Percentiles rank a stretch among this genome's conserved stretches.
phyloP scores from a whole-genome alignment of 192 early-diverging fungal species.

The Paraglomus brasilianum region DNA sequence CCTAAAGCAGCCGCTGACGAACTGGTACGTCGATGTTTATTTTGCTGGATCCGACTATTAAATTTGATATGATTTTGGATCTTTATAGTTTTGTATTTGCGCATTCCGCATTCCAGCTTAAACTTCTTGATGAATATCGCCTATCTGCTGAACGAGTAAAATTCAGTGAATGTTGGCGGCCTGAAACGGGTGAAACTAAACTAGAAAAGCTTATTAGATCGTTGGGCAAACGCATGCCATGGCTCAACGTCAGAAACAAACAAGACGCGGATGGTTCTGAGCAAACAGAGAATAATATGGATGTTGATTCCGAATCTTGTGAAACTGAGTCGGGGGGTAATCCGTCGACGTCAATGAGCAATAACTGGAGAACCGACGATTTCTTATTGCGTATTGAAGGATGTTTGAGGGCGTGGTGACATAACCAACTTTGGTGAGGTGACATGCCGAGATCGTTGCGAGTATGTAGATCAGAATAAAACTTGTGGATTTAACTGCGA shows the following conservation, averaged over 20 bases:
- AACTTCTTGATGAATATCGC: constrained; percentile 56
- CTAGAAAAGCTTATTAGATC: constrained; percentile 69
- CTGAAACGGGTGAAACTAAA: constrained; percentile 64
- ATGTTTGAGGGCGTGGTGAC: too few relatives aligned
- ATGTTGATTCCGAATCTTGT: background rate
- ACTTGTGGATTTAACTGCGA: too few relatives aligned
- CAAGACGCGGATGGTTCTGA: background rate
- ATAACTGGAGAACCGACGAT: too few relatives aligned
- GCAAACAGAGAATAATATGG: background rate
- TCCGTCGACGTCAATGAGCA: too few relatives aligned
- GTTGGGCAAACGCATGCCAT: constrained; percentile 71
- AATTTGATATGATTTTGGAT: background rate
- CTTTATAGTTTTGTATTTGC: background rate
- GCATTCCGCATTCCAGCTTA: constrained; percentile 39
- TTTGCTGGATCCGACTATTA: background rate
- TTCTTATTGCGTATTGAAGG: too few relatives aligned
- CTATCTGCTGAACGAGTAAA: constrained; percentile 56
- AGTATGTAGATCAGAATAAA: too few relatives aligned
- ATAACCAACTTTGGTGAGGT: too few relatives aligned
- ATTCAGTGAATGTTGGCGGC: constrained; percentile 73
- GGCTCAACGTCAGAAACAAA: constrained; percentile 45
- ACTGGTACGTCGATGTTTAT: constrained; percentile 41
- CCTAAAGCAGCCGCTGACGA: constrained; percentile 48
- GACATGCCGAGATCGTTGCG: too few relatives aligned
- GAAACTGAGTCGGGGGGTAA: background rate